Conservation (phyloP, 2,329 filamentous ascomycete genomes). For the Trematosphaeria pertusa region DNA sequence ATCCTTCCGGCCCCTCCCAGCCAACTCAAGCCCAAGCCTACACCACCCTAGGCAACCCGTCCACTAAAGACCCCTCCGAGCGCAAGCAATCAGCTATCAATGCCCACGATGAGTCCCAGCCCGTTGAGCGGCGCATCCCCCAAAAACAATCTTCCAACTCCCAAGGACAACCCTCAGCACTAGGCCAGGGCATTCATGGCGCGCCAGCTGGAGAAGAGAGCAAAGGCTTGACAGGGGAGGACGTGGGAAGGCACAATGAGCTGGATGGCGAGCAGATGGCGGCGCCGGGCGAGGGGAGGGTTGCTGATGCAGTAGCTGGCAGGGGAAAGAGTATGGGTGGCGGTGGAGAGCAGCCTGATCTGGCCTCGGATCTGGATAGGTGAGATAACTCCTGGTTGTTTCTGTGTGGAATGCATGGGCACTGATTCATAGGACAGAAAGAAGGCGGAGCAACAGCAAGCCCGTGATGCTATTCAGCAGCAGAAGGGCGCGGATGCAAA, state of each 20-base stretch:
- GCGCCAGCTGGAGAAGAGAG: conserved; percentile 53
- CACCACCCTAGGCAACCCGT: conserved; percentile 55
- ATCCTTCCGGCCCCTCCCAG: conserved; percentile 52
- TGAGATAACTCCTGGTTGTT: conserved; percentile 19
- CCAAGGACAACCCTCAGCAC: conserved; percentile 46
- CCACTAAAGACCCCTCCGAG: conserved; percentile 51
- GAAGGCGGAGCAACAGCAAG: conserved; percentile 56
- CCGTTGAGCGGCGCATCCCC: conserved; percentile 48
- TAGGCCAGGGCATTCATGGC: conserved; percentile 53
- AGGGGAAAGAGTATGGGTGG: conserved; percentile 36
- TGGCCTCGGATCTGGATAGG: conserved; percentile 56
- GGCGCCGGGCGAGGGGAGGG: conserved; percentile 54
- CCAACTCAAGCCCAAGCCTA: conserved; percentile 54
- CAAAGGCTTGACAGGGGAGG: conserved; percentile 47
- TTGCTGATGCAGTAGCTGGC: conserved; percentile 51
- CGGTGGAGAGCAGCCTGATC: conserved; percentile 48
- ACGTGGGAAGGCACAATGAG: conserved; percentile 54
- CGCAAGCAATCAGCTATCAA: conserved; percentile 39
- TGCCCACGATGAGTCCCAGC: conserved; percentile 37
- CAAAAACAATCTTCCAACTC: conserved; percentile 44
- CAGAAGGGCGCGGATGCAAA: conserved; percentile 46
- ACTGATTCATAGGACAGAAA: conserved; percentile 45
- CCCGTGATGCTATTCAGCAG: conserved; percentile 50
- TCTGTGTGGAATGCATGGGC: conserved; percentile 1
- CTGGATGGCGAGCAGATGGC: conserved; percentile 58